Evolutionary conservation across 805 yeast species (phyloP), one percentile per base, ranked within the genome.

Genomic region (Candida pseudofarinosa): DNA sequence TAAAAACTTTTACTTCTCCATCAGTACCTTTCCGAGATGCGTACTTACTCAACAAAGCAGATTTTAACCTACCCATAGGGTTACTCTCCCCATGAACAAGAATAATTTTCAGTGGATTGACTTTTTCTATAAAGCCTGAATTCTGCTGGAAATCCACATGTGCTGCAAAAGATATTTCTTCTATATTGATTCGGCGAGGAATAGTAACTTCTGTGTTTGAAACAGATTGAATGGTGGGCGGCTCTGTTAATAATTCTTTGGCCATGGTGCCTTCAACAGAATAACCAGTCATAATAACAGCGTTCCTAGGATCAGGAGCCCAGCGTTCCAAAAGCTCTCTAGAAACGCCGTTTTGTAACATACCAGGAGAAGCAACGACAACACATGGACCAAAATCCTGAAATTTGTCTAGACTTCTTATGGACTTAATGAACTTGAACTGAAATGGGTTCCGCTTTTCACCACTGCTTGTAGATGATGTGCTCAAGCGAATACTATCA

Each of bases 231-330:
- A 93, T 88, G n/a, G 88, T 85, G 32, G 80, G 79, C 0, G 99
- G 99, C 54, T 90, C 97, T 19, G 88, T 79, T 49, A 93, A 70
- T 19, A 93, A 69, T 42, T 79, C 85, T 58, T 91, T 93, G 0
- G 99, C 99, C 88, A 93, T 80, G 0, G 99, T 93, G 15, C 99
- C 99, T 59, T 93, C 99, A 6, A 93, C 96, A 4, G 98, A 90
- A 62, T 93, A 93, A 69, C 99, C 99, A 0, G 99, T 93, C 59
- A 93, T 65, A 17, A 93, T 77, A 19, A 89, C 81, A 2, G 95
- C 72, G 54, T 93, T 93, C 56, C 88, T 84, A 2, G 95, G 85
- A 55, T 93, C 98, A 0, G 99, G 99, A 4, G 96, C 90, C 99
- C 99, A 93, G 60, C 85, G 80, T 58, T 93, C 99, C 20, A 93